Evolutionary conservation across 768 basidiomycete species (phyloP).

Genomic region (Lepiota subincarnata): DNA sequence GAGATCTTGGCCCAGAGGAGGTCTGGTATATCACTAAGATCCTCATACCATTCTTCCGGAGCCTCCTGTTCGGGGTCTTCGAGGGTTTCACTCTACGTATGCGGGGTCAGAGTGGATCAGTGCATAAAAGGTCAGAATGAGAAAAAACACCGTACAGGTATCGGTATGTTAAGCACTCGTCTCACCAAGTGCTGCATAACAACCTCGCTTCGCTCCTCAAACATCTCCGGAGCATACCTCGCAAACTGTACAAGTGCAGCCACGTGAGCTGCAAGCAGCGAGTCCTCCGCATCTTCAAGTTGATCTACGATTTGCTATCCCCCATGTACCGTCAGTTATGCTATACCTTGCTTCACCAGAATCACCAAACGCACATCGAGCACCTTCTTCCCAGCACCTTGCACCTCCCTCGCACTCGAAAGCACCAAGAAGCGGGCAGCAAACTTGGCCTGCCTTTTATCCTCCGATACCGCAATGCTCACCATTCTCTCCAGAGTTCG

Average conservation of each 20-base stretch:
- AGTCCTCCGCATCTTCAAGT: conserved; percentile 44
- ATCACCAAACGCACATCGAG: conserved; percentile 52
- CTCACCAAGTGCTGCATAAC: conserved; percentile 73
- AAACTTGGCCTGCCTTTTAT: conserved; percentile 76
- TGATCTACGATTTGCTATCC: conserved; percentile 54
- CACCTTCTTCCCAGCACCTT: conserved; percentile 40
- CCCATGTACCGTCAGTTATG: neutral
- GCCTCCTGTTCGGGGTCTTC: conserved; percentile 32
- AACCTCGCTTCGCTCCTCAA: conserved; percentile 74
- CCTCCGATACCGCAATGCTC: conserved; percentile 54
- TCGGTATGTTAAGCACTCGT: conserved; percentile 60
- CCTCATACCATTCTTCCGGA: conserved; percentile 69
- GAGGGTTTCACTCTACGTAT: conserved; percentile 54
- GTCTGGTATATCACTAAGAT: conserved; percentile 48
- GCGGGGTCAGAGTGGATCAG: conserved; percentile 3
- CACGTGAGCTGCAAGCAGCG: conserved; percentile 56
- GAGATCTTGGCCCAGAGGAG: conserved; percentile 67
- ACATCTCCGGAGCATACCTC: conserved; percentile 59
- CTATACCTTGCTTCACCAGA: neutral
- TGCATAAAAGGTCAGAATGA: neutral
- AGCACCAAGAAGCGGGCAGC: conserved; percentile 71
- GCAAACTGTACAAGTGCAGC: conserved; percentile 75
- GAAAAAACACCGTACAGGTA: conserved; percentile 37
- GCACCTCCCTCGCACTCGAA: conserved; percentile 41
- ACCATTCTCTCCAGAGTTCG: conserved; percentile 62